These are phyloP conservation scores for Penicillium coprophilum DNA, from an alignment of 495 filamentous ascomycete genomes.

Conservation along the genomic window DNA sequence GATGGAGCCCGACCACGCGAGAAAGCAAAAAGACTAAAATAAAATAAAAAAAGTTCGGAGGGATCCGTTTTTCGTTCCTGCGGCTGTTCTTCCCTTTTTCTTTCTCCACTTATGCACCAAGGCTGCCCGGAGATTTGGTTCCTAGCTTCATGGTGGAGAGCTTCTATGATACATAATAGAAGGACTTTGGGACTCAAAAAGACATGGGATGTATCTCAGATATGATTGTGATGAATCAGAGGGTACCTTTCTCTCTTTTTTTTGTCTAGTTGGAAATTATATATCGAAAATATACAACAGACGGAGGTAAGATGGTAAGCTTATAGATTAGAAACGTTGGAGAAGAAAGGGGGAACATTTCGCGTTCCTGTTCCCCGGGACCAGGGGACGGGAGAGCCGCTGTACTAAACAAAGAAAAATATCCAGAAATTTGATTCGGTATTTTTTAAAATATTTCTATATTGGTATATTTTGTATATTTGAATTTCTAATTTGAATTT, in stretches of 20 bases:
- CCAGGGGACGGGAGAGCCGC: conserved; percentile 41
- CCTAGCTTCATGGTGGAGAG: conserved; percentile 28
- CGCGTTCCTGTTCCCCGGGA: conserved; percentile 33
- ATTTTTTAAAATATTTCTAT: no score
- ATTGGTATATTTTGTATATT: conserved; percentile 9
- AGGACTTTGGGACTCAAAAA: background rate
- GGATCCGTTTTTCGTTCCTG: conserved; percentile 34
- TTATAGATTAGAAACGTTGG: conserved; percentile 24
- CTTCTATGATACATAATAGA: conserved; percentile 15
- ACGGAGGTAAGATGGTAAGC: conserved; percentile 6
- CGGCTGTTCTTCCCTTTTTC: conserved; percentile 23
- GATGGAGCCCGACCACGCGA: conserved; percentile 34
- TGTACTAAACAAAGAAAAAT: conserved; percentile 30
- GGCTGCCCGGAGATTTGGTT: conserved; percentile 29
- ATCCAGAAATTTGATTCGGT: conserved; percentile 12
- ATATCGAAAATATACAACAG: background rate
- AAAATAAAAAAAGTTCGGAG: conserved; percentile 22
- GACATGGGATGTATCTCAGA: conserved; percentile 19
- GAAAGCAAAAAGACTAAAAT: conserved; percentile 9
- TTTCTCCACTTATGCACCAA: conserved; percentile 26
- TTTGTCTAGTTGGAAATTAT: conserved; percentile 14
- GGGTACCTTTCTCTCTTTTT: background rate
- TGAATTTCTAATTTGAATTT: conserved; percentile 6
- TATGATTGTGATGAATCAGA: conserved; percentile 25
- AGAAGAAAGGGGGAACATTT: conserved; percentile 27